phyloP scores from a whole-genome alignment of 2,329 filamentous ascomycete species.

The Fusarium sp. region DNA sequence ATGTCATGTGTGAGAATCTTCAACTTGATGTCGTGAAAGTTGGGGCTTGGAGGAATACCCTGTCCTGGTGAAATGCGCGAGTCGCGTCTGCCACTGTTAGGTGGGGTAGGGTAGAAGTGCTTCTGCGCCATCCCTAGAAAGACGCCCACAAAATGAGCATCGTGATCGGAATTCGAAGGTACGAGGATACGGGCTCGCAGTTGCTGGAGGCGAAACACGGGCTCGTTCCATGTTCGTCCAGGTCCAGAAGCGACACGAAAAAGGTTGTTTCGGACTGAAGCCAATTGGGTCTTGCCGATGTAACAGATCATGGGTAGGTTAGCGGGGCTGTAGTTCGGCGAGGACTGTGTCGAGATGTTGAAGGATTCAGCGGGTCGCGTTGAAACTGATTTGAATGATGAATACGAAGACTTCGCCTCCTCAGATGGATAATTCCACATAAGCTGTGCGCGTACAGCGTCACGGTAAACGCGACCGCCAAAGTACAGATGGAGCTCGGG shows the following conservation, averaged over 20 bases:
- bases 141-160: slow-evolving; percentile 60
- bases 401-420: slow-evolving; percentile 37
- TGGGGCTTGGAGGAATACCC: slow-evolving; percentile 37
- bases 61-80: slow-evolving; percentile 39
- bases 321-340: slow-evolving; percentile 32
- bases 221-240: slow-evolving; percentile 51
- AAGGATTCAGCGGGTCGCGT: slow-evolving; percentile 48
- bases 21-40: slow-evolving; percentile 59
- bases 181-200: slow-evolving; percentile 57
- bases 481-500: slow-evolving; percentile 60
- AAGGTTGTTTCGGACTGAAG: slow-evolving; percentile 55
- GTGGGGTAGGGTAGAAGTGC: slow-evolving; percentile 54
- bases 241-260: slow-evolving; percentile 57
- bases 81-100: slow-evolving; percentile 32
- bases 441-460: slow-evolving; percentile 57
- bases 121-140: slow-evolving; percentile 66
- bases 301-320: slow-evolving; percentile 54
- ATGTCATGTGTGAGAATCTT: slow-evolving; percentile 61
- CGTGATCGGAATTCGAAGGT: slow-evolving; percentile 59
- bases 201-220: slow-evolving; percentile 57
- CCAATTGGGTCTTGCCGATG: slow-evolving; percentile 57
- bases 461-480: slow-evolving; percentile 54
- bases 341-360: slow-evolving; percentile 34
- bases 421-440: slow-evolving; percentile 55
- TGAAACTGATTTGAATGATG: slow-evolving; percentile 49